These are phyloP conservation scores for Moelleriella libera DNA, from an alignment of 2,329 filamentous ascomycete species.

Conservation along the genomic window DNA sequence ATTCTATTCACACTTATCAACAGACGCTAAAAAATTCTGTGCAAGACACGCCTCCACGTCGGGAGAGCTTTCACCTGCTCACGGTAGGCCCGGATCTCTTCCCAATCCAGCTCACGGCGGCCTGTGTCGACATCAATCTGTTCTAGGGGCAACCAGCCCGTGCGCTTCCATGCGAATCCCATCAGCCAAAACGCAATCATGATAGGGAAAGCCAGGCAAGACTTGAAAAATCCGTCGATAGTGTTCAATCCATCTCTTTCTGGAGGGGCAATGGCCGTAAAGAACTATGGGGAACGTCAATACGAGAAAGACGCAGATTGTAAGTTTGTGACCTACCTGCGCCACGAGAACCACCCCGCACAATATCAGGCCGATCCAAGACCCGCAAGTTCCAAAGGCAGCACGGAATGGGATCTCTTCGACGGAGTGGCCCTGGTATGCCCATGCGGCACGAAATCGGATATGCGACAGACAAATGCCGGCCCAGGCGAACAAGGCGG, in stretches of 20 bases:
- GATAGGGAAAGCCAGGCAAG: constrained; percentile 37
- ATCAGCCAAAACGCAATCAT: constrained; percentile 37
- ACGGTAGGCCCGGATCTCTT: constrained; percentile 6
- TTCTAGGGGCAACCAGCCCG: constrained; percentile 39
- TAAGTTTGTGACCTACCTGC: constrained; percentile 22
- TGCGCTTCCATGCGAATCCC: constrained; percentile 52
- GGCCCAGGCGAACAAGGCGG: constrained; percentile 51
- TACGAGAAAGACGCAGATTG: neutral
- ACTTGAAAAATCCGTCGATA: constrained; percentile 37
- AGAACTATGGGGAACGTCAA: constrained; percentile 20
- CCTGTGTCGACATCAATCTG: constrained; percentile 56
- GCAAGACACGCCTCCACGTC: constrained; percentile 6
- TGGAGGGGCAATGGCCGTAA: constrained; percentile 29
- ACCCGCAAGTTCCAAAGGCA: constrained; percentile 44
- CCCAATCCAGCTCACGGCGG: constrained; percentile 37
- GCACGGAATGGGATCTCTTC: constrained; percentile 54
- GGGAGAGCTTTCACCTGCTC: constrained; percentile 5
- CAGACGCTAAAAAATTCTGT: constrained; percentile 4
- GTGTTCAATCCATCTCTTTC: constrained; percentile 15
- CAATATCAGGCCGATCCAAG: constrained; percentile 44
- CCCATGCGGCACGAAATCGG: constrained; percentile 52
- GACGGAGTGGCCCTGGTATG: constrained; percentile 38
- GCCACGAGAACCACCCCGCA: constrained; percentile 38
- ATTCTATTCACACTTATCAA: too few relatives aligned
- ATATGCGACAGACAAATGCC: constrained; percentile 52